Evolutionary conservation across 176 grass and related monocot species (phyloP).

Genomic region (Saccharum officinarum): DNA sequence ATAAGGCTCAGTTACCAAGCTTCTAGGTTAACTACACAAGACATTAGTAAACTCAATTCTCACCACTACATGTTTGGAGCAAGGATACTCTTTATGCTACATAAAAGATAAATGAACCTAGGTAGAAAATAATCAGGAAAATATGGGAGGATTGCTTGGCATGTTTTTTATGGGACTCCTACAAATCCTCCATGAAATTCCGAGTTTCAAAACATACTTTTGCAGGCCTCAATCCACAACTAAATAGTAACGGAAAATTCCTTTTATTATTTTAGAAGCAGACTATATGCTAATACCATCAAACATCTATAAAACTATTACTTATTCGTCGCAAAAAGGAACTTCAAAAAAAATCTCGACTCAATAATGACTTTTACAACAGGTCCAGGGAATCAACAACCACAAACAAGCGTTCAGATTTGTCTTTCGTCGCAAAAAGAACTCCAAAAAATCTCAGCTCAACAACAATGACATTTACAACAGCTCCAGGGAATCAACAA

Average conservation of each 20-base stretch:
- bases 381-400: neutral
- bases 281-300: neutral
- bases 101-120: neutral
- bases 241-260: neutral
- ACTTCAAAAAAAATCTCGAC: neutral
- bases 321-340: neutral
- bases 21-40: neutral
- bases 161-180: neutral
- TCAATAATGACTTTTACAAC: neutral
- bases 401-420: neutral
- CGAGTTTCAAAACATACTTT: neutral
- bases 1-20: conserved; percentile 5
- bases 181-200: neutral
- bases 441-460: neutral
- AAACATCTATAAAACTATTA: neutral
- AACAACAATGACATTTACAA: neutral
- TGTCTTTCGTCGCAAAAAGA: neutral
- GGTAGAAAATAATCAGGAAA: neutral
- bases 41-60: neutral
- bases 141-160: neutral
- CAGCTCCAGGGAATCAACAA: neutral
- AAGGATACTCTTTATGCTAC: neutral
- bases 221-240: neutral
- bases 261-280: neutral
- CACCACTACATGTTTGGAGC: neutral